Percentiles rank a stretch among this genome's conserved stretches.
These are phyloP conservation scores for Paecilomyces variotii DNA, from an alignment of 2,329 filamentous ascomycete species.

Conservation along the genomic window DNA sequence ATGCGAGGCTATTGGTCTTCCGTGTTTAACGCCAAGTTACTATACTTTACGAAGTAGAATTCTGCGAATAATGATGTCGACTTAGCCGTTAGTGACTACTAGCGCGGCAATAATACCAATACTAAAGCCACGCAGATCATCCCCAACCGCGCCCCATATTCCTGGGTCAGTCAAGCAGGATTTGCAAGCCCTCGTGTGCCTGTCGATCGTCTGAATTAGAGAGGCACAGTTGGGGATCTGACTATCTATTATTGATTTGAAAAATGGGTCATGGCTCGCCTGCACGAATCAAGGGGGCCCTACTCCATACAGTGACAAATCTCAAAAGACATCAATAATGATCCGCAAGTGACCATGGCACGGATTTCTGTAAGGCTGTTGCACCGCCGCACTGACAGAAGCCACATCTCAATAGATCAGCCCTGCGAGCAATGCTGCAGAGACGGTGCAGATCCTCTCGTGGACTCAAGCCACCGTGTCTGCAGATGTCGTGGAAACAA, in stretches of 20 bases:
- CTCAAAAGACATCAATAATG: background rate
- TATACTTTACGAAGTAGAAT: background rate
- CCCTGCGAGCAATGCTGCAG: background rate
- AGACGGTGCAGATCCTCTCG: background rate
- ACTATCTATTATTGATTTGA: too few species aligned
- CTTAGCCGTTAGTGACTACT: background rate
- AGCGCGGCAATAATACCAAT: background rate
- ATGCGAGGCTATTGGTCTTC: background rate
- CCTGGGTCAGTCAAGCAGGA: background rate
- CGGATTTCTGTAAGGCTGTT: background rate
- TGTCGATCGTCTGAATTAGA: background rate
- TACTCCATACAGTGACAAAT: background rate
- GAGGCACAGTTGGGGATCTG: background rate
- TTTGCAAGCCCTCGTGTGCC: background rate
- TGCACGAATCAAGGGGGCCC: background rate
- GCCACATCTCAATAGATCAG: background rate
- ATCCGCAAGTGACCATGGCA: background rate
- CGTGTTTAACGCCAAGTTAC: background rate
- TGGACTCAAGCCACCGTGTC: background rate
- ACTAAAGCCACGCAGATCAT: background rate
- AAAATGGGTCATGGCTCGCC: background rate
- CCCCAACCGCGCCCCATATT: background rate
- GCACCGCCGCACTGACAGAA: background rate
- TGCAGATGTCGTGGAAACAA: background rate
- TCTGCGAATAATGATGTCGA: background rate